Evolutionary conservation across 805 yeast species (phyloP).

Genomic region (Danielia reshetovae): DNA sequence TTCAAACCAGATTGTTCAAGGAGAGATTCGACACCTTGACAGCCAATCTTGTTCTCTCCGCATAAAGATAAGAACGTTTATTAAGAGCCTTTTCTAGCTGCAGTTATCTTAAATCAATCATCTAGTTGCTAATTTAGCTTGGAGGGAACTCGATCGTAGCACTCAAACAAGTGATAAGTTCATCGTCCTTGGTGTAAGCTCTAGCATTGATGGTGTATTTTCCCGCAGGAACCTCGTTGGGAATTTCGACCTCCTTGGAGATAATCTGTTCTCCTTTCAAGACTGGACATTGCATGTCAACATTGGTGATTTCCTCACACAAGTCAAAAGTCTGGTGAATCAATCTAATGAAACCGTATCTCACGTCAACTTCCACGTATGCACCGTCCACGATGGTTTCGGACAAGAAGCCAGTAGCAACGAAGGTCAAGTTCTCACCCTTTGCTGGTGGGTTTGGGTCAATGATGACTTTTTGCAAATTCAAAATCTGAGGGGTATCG

Average conservation of each 20-base stretch:
- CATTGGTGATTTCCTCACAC: conserved; percentile 82
- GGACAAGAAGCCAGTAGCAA: conserved; percentile 64
- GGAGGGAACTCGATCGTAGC: conserved; percentile 61
- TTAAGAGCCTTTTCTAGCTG: neutral
- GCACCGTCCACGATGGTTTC: conserved; percentile 74
- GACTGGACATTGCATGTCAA: conserved; percentile 83
- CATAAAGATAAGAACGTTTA: conserved; percentile 21
- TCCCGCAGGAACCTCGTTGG: conserved; percentile 94
- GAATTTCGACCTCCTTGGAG: conserved; percentile 74
- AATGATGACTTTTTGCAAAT: conserved; percentile 54
- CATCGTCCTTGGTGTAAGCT: conserved; percentile 84
- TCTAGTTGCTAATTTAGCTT: neutral
- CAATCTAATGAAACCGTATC: conserved; percentile 86
- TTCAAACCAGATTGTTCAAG: conserved; percentile 59
- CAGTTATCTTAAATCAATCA: no score
- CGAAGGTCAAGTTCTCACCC: conserved; percentile 77
- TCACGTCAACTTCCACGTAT: conserved; percentile 89
- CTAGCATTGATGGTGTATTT: conserved; percentile 81
- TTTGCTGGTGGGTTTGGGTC: conserved; percentile 86
- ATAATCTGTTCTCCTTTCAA: conserved; percentile 63
- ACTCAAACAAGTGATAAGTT: conserved; percentile 76
- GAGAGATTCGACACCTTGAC: conserved; percentile 73
- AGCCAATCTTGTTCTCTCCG: conserved; percentile 68
- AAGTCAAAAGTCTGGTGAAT: conserved; percentile 88
- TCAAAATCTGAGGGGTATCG: conserved; percentile 57